A percentile compares a stretch with the other conserved stretches of the same genome.
Conservation (phyloP, 352 stramenopile genomes). For the Peronospora belbahrii region DNA sequence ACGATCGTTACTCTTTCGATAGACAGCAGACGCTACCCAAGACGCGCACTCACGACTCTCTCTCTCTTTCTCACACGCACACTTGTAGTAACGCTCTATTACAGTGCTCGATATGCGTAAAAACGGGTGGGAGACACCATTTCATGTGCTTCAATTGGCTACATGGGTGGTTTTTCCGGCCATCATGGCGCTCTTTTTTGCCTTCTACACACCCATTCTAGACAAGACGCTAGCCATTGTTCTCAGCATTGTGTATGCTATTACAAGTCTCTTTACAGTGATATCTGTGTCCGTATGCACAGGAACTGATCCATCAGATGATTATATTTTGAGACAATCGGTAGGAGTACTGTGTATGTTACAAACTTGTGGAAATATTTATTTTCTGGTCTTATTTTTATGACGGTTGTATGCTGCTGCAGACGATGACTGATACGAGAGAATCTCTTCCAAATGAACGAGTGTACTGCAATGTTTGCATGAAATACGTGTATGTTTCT, state of each 20-base stretch:
- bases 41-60: not conserved
- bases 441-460: constrained; percentile 36
- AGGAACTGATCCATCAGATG: constrained; percentile 67
- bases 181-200: constrained; percentile 77
- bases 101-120: constrained; percentile 35
- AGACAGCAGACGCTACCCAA: constrained; percentile 12
- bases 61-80: too few relatives aligned
- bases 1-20: constrained; percentile 8
- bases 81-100: too few relatives aligned
- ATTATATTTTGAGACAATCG: constrained; percentile 56
- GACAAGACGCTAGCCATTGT: constrained; percentile 37
- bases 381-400: not conserved
- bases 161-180: constrained; percentile 79
- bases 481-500: constrained; percentile 78
- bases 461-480: constrained; percentile 85
- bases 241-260: constrained; percentile 48
- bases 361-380: too few relatives aligned
- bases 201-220: constrained; percentile 70
- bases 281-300: constrained; percentile 53
- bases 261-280: constrained; percentile 44
- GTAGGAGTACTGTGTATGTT: too few relatives aligned
- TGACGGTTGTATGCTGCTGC: constrained; percentile 5
- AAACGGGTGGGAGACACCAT: constrained; percentile 76
- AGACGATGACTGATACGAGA: constrained; percentile 26
- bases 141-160: constrained; percentile 74